Base-by-base conservation (phyloP, 2,329 filamentous ascomycete genomes). In the Diplocarpon mali region DNA sequence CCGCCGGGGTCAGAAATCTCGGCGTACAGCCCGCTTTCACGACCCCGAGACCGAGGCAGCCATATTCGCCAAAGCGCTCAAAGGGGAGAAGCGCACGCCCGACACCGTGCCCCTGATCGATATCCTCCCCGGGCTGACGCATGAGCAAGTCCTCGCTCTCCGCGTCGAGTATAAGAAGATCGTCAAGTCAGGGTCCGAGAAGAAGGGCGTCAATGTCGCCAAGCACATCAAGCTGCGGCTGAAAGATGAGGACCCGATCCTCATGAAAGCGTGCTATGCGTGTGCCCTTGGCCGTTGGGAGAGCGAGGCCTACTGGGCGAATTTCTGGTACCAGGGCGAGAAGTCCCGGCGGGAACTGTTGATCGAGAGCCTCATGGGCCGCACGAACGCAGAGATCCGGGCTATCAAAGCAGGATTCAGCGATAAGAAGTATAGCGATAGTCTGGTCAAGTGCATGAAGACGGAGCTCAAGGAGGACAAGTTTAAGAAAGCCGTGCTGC, bases 281-380 rank as follows among this genome's bases (percentile, higher is more conserved):
- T 89, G 86, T 2, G 88, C 90, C 0, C 75, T 96, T 0, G 92
- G 92, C 9, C 75, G 76, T 42, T 96, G 88, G 81, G 92, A 95
- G 67, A 83, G 80, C 55, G 92, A 98, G 64, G 86, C 87, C 0
- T 95, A 95, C 70, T 98, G 92, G 89, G 88, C 90, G 48, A 96
- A 95, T 63, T 95, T 87, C 65, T 96, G 88, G 81, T 96, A 95
- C 66, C 90, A 95, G 61, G 81, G 82, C 31, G 84, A 90, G 63
- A 85, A 82, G 57, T 85, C 81, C 7, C 76, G 87, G 2, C 78
- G 89, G 5, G 90, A 96, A 64, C 72, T 98, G 30, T 75, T 98
- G 42, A 95, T 96, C 57, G 92, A 98, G 65, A 78, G 81, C 5
- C 73, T 98, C 15, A 94, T 95, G 79, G 92, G 92, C 0, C 78